phyloP scores from a whole-genome alignment of 208 protist species.

The Naegleria lovaniensis region DNA sequence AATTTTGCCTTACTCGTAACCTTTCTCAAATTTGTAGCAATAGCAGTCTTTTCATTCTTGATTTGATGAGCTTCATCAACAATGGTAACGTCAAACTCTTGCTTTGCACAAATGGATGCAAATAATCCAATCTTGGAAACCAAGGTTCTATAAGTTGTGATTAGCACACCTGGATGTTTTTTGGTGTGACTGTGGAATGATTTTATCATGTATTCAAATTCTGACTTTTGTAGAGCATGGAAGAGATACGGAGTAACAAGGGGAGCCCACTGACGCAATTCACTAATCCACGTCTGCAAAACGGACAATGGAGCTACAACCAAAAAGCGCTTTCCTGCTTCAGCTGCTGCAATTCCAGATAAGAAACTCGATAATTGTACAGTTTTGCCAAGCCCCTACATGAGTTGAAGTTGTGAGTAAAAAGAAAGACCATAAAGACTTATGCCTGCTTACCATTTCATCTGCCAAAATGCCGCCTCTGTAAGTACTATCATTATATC shows the following conservation, averaged over 20 bases:
- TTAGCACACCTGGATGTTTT: conserved; percentile 53
- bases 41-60: conserved; percentile 81
- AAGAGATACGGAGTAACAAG: conserved; percentile 62
- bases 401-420: conserved; percentile 57
- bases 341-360: conserved; percentile 63
- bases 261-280: conserved; percentile 86
- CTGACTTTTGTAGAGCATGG: conserved; percentile 31
- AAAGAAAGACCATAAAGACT: conserved; percentile 60
- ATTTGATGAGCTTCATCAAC: conserved; percentile 96
- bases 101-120: background rate
- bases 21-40: conserved; percentile 85
- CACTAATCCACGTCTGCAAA: conserved; percentile 78
- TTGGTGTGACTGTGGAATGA: conserved; percentile 42
- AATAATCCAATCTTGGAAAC: background rate
- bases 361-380: conserved; percentile 85
- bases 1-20: conserved; percentile 85
- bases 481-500: background rate
- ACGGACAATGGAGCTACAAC: conserved; percentile 85
- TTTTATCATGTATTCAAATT: conserved; percentile 51
- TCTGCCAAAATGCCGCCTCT: conserved; percentile 71
- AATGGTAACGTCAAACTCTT: conserved; percentile 53
- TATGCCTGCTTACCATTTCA: conserved; percentile 75
- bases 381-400: conserved; percentile 92
- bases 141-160: conserved; percentile 87
- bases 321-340: conserved; percentile 63